Base-by-base conservation (phyloP, 202 grass and related monocot species). In the Bolboschoenoplectus hybrid region DNA sequence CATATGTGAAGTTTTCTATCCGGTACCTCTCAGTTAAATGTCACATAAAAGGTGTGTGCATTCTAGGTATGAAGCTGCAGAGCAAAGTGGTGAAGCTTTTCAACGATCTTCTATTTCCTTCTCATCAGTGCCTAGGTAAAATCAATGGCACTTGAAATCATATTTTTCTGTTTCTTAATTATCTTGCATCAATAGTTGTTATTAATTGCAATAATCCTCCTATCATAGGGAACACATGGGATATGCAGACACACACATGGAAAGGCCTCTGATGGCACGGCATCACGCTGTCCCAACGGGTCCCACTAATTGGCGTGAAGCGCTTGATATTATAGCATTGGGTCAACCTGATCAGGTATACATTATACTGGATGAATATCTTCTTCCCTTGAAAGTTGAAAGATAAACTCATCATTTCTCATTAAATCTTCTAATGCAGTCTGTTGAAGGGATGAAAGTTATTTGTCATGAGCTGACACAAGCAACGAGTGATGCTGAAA, bases 391-490 rank as follows among this genome's bases (percentile, higher is more conserved):
- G 32, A 35, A 84, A 86, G 44, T 9, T 67, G 16, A 60, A 34
- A 78, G 74, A 78, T 40, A 53, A 56, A 57, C 13, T 41, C 19
- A 39, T 86, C 63, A 45, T 86, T 35, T 67, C 14, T 81, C 84
- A 10, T 66, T 81, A 13, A 61, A 67, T 87, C 45, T 60, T 81
- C 5, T 74, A 49, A 36, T 87, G 92, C 92, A 99, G 97, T 99
- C 97, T 45, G 97, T 99, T 83, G 97, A 99, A 94, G 97, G 91
- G 53, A 99, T 99, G 97, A 99, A 99, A 87, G 89, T 96, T 72
- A 96, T 99, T 61, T 99, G 97, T 86, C 92, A 99, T 88, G 97
- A 99, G 85, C 69, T 99, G 73, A 96, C 97, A 32, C 96, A 96
- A 82, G 61, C 86, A 67, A 84, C 40, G 34, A 87, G 67, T 70